Base-by-base conservation (phyloP, 2,329 filamentous ascomycete species). In the Coniochaeta prunicola region DNA sequence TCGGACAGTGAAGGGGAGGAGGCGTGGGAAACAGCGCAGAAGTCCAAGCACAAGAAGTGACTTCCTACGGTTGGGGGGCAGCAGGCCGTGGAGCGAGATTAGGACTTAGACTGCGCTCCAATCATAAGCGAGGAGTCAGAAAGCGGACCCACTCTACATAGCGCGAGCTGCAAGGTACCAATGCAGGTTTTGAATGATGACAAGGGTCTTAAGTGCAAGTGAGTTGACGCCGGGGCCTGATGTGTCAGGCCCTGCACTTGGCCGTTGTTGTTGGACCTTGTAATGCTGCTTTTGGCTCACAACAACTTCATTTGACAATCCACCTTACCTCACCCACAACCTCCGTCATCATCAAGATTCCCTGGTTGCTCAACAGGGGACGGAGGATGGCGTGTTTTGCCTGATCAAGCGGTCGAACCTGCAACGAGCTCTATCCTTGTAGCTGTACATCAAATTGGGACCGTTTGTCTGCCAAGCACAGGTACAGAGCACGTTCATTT, bases 101-200 rank as follows among this genome's bases (percentile, higher is more conserved):
- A 34, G 19, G 19, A 34, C 53, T 21, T 55, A 21, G n/a, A 36
- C 30, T 9, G 21, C 30, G 7, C 8, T 3, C 53, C 53, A 55
- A 55, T 10, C 30, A 55, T 30, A 55, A 12, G 8, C 17, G 4
- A n/a, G 19, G 5, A 55, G 4, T 7, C 6, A 15, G 12, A 19
- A 34, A 21, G n/a, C 53, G 54, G 60, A 48, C 50, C 40, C 38
- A 56, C 57, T 55, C 62, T 60, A 64, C 62, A 66, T 66, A 63
- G 61, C 61, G 61, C 45, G 24, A 50, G 21, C 45, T 50, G 45
- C 45, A 26, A 50, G 45, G 45, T 50, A 50, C 45, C 45, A n/a
- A 26, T 50, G 45, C 45, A 50, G 42, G 42, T 28, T 50, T 50
- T 50, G 19, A 30, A 17, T 3, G 30, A 28, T 12, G 45, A 50